Base-by-base conservation (phyloP, 2,329 filamentous ascomycete species). In the Akanthomyces muscarius region DNA sequence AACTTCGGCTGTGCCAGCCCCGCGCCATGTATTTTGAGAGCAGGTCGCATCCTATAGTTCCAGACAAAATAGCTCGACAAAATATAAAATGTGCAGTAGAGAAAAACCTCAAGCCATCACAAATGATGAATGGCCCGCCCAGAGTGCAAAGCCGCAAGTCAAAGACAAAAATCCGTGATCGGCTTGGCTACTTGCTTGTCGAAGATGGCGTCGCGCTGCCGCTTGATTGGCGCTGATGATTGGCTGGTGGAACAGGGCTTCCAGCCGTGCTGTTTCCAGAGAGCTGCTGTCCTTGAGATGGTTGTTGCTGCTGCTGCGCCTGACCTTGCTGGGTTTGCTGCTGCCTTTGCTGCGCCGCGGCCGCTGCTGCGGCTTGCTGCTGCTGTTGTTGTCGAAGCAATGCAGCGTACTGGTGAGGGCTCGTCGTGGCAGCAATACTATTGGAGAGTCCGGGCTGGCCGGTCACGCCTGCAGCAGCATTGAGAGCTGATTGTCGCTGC, bases 331-430 rank as follows among this genome's bases (percentile, higher is more conserved):
- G 65, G 33, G 61, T 51, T 41, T 65, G 66, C 21, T 62, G 63
- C 42, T 67, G 66, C 13, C 65, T 63, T 41, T 68, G 64, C 36
- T 67, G 61, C 64, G 75, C 65, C 8, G 69, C 70, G 3, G 71
- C 70, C 10, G 75, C 74, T 23, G 58, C 58, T 42, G 58, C 58
- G 7, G 58, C 58, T 63, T 79, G 80, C 33, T 78, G 76, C 65
- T 84, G 81, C 65, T 86, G 83, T 67, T 86, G 84, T 45, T 84
- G 82, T 51, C 84, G 75, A 10, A 86, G 77, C 41, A 86, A 74
- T 62, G 84, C 83, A 1, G 84, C 84, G 68, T 86, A 86, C 65
- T 86, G 84, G 47, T 86, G 83, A 33, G 84, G 84, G 63, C 81
- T 83, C 1, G 78, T 77, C 0, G 80, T 81, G 21, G 77, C 76